Base-by-base conservation (phyloP, 2,329 filamentous ascomycete genomes). In the Arthrobotrys iridis region DNA sequence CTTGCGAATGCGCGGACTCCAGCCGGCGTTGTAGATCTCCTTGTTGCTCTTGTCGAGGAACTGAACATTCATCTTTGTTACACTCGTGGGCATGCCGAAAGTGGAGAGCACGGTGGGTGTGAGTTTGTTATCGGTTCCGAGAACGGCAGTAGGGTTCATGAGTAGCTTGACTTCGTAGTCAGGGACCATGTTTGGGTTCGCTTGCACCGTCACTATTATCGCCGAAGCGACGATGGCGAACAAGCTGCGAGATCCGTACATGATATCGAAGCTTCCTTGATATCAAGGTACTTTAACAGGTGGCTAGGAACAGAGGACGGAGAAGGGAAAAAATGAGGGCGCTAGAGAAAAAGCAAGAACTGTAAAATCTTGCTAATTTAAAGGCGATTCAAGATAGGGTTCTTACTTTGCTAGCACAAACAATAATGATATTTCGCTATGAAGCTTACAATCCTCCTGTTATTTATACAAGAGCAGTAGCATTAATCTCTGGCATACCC, bases 1-100 rank as follows among this genome's bases (percentile, higher is more conserved):
- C 63, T 82, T 83, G 77, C 82, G 81, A 64, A 83, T 81, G 58
- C 82, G 82, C 15, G 78, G 79, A 66, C 78, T 82, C 82, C 82
- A 83, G 58, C 80, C 81, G 30, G 79, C 76, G 33, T 77, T 79
- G 77, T 81, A 81, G 60, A 83, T 78, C 3, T 81, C 79, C 72
- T 82, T 75, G 7, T 52, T 65, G 65, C 74, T 70, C 20, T 78
- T 83, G 77, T 83, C 82, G 41, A 83, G 78, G 77, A 82, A 83
- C 68, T 82, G 82, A 28, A 83, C 79, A 76, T 81, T 82, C 78
- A 82, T 81, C 59, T 82, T 82, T 33, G 78, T 81, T 40, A 79
- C 79, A 10, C 78, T 79, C 5, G 78, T 78, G n/a, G 78, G 73
- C 77, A 82, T 79, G 35, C 74, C 63, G 48, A 83, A 82, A 35